A percentile compares a stretch with the other conserved stretches of the same genome.
Conservation (phyloP, 2,329 filamentous ascomycete genomes). For the Lachnellula occidentalis region DNA sequence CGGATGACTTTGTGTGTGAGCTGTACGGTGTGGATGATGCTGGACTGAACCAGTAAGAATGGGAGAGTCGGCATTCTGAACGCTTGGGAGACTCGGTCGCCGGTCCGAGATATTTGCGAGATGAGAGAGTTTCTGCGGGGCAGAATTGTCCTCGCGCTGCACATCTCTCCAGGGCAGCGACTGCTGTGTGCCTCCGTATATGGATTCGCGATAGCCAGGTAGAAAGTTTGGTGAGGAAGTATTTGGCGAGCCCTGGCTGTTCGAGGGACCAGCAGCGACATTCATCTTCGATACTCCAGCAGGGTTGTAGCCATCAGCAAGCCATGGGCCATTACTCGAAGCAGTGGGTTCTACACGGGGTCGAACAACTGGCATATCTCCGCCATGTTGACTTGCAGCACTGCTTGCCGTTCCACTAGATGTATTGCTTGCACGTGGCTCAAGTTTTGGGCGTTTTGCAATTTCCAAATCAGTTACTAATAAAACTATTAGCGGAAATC, state of each 20-base stretch:
- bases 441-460: constrained; percentile 30
- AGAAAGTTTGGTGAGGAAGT: constrained; percentile 19
- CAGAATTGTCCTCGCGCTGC: constrained; percentile 16
- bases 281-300: constrained; percentile 12
- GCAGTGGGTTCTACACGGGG: constrained; percentile 20
- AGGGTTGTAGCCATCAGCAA: constrained; percentile 9
- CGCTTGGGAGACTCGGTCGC: constrained; percentile 14
- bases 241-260: constrained; percentile 16
- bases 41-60: constrained; percentile 20
- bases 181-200: constrained; percentile 15
- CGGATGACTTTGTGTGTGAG: constrained; percentile 12
- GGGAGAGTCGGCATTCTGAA: constrained; percentile 9
- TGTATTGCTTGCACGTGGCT: constrained; percentile 20
- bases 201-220: constrained; percentile 31
- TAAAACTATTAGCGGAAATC: background rate
- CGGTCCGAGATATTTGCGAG: constrained; percentile 16
- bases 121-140: constrained; percentile 15
- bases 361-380: constrained; percentile 15
- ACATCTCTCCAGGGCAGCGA: constrained; percentile 27
- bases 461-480: constrained; percentile 22
- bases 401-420: constrained; percentile 25
- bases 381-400: constrained; percentile 17
- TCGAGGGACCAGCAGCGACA: constrained; percentile 2
- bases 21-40: constrained; percentile 19
- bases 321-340: constrained; percentile 21